Conservation (phyloP, 23 red algal species). For the Cyanidioschyzon merolae region DNA sequence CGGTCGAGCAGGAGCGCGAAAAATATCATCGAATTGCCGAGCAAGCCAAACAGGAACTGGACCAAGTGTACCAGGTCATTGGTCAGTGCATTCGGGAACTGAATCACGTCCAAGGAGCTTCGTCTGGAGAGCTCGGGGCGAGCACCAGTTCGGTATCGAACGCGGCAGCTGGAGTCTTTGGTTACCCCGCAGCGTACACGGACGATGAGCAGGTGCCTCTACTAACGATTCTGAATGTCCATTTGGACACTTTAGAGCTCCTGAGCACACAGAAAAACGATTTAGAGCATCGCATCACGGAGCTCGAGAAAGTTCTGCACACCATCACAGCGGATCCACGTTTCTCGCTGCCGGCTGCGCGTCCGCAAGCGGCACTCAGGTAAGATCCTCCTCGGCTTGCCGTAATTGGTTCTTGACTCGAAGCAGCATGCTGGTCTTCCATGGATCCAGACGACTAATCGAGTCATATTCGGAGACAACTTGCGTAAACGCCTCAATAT, state of each 20-base stretch:
- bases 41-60: background rate
- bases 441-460: constrained; percentile 68
- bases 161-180: background rate
- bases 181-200: background rate
- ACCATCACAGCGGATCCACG: background rate
- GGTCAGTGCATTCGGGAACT: background rate
- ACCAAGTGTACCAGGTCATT: background rate
- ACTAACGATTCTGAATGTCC: constrained; percentile 7
- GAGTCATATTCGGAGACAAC: constrained; percentile 67
- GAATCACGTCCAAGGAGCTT: background rate
- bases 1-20: background rate
- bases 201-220: background rate
- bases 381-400: constrained; percentile 55
- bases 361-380: background rate
- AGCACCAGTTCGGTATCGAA: too few relatives aligned
- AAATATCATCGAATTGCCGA: background rate
- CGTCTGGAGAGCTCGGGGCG: background rate
- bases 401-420: constrained; percentile 74
- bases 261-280: background rate
- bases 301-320: constrained; percentile 4
- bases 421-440: constrained; percentile 78
- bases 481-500: constrained; percentile 75
- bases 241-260: constrained; percentile 1
- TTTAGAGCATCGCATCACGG: background rate
- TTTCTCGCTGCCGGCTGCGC: background rate